These are phyloP conservation scores for Nannochloris sp. DNA, from an alignment of 139 green algal genomes.

Conservation along the genomic window DNA sequence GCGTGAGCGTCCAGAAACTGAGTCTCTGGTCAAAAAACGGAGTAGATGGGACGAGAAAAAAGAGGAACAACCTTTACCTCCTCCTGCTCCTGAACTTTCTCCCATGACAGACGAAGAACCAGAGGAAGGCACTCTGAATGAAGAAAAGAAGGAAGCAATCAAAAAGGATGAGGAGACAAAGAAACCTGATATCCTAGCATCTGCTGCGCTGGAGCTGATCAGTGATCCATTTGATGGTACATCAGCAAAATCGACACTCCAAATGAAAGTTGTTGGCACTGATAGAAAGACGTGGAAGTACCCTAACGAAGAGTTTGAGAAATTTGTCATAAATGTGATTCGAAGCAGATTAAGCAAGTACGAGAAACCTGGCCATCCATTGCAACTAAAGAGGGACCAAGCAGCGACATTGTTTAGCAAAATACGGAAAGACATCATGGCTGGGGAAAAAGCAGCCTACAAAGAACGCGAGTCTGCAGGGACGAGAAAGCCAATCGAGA, in stretches of 20 bases:
- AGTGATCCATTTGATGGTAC: background rate
- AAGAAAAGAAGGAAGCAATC: background rate
- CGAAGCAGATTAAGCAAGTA: slow-evolving; percentile 59
- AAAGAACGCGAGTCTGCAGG: slow-evolving; percentile 29
- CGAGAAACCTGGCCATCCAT: slow-evolving; percentile 52
- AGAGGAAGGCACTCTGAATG: slow-evolving; percentile 3
- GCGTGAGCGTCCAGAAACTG: too few relatives aligned
- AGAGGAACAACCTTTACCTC: background rate
- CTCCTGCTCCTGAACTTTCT: slow-evolving; percentile 1
- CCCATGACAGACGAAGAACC: slow-evolving; percentile 15
- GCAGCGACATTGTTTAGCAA: slow-evolving; percentile 27
- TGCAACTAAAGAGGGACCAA: slow-evolving; percentile 35
- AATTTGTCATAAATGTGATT: slow-evolving; percentile 57
- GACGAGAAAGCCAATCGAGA: slow-evolving; percentile 52
- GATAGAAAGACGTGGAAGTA: slow-evolving; percentile 47
- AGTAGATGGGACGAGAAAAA: too few relatives aligned
- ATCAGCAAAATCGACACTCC: background rate
- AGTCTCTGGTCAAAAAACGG: too few relatives aligned
- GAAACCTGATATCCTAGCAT: background rate
- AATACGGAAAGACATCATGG: slow-evolving; percentile 46
- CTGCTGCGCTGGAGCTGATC: background rate
- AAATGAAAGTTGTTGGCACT: background rate
- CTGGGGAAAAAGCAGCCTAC: slow-evolving; percentile 54
- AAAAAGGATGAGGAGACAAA: background rate
- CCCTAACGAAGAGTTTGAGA: slow-evolving; percentile 48